Evolutionary conservation across 441 rosid species (phyloP).

Genomic region (Gossypium gossypioides): DNA sequence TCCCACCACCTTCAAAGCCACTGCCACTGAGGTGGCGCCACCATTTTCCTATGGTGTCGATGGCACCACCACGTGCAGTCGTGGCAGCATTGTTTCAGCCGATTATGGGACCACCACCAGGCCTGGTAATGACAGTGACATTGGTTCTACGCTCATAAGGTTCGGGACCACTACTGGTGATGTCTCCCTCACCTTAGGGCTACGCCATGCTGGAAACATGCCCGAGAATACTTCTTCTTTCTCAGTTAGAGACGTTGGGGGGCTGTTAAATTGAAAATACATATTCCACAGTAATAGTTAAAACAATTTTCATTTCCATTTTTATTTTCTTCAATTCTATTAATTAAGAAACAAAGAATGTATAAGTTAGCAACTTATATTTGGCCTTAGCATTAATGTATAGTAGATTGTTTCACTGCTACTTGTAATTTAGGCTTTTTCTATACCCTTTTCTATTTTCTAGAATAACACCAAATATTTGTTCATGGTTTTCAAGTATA

Average conservation of each 20-base stretch:
- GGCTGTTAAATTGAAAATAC: conserved; percentile 32
- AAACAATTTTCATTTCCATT: not conserved
- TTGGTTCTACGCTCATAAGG: conserved; percentile 42
- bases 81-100: conserved; percentile 21
- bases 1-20: not conserved
- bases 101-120: conserved; percentile 37
- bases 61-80: conserved; percentile 24
- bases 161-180: conserved; percentile 75
- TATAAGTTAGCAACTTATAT: conserved; percentile 20
- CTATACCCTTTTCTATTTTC: not conserved
- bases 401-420: conserved; percentile 21
- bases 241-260: conserved; percentile 68
- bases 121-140: conserved; percentile 24
- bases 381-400: conserved; percentile 27
- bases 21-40: conserved; percentile 15
- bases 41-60: conserved; percentile 23
- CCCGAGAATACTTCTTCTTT: conserved; percentile 58
- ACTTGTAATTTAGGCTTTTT: not conserved
- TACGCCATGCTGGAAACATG: conserved; percentile 73
- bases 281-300: not conserved
- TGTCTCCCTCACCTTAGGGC: conserved; percentile 93
- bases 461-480: not conserved
- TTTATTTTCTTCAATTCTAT: conserved; percentile 8
- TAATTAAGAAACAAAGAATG: conserved; percentile 15
- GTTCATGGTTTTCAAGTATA: no score